phyloP scores from a whole-genome alignment of 768 basidiomycete genomes.

The Russula emetica region DNA sequence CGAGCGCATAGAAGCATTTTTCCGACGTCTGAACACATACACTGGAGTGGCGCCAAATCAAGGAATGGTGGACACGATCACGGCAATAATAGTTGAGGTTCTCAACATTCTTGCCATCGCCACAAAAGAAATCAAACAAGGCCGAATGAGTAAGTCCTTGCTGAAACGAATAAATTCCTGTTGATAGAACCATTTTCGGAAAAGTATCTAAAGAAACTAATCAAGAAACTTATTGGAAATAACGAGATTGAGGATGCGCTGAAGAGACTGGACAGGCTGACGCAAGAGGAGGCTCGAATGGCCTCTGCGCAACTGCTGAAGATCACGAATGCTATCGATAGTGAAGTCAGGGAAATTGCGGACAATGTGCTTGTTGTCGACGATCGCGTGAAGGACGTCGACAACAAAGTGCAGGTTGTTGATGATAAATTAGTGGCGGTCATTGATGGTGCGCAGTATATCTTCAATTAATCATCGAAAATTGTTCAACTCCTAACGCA shows the following conservation, averaged over 20 bases:
- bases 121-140: not conserved
- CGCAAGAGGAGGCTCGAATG: not conserved
- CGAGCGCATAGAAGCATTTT: not conserved
- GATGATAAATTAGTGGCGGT: no score
- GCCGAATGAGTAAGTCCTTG: not conserved
- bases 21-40: not conserved
- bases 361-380: not conserved
- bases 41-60: not conserved
- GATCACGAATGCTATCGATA: not conserved
- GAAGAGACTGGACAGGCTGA: not conserved
- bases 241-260: not conserved
- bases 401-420: no score
- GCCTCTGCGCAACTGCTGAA: not conserved
- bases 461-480: no score
- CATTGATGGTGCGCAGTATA: no score
- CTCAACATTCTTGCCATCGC: not conserved
- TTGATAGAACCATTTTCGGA: not conserved
- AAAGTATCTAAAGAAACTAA: not conserved
- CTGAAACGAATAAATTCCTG: no score
- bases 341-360: not conserved
- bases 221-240: no score
- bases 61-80: not conserved
- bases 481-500: no score
- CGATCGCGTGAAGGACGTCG: no score
- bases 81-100: not conserved